Evolutionary conservation across 257 asterid species (phyloP).

Genomic region (Petunia axillaris): DNA sequence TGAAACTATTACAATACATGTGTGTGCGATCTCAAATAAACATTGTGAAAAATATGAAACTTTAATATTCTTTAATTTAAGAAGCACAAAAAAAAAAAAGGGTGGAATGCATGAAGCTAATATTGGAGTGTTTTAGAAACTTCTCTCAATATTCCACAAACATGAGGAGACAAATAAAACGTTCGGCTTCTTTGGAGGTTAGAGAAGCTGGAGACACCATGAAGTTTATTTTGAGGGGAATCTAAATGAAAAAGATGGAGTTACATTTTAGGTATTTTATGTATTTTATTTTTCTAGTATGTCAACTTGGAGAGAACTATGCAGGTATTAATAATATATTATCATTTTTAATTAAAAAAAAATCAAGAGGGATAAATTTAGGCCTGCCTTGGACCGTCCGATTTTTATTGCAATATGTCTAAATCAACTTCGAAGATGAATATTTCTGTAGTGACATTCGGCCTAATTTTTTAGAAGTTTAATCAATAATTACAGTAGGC

Average conservation of each 20-base stretch:
- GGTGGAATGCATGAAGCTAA: too few species aligned
- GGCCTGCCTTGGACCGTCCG: neutral
- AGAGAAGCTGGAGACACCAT: neutral
- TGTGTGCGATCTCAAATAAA: too few species aligned
- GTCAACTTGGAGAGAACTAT: neutral
- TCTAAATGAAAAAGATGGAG: neutral
- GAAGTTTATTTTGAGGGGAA: neutral
- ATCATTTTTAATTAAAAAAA: too few species aligned
- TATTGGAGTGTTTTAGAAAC: too few species aligned
- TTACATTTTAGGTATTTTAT: neutral
- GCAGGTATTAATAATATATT: neutral
- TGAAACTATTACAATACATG: too few species aligned
- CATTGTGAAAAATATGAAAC: too few species aligned
- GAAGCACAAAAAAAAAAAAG: neutral
- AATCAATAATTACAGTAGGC: neutral
- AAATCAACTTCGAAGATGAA: neutral
- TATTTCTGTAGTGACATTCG: neutral
- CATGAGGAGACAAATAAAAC: too few species aligned
- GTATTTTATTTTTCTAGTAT: neutral
- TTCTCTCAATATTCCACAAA: too few species aligned
- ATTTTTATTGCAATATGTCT: neutral
- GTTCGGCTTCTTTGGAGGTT: too few species aligned
- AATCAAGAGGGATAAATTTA: neutral
- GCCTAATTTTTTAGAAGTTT: slow-evolving; percentile 7
- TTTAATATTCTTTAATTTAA: too few species aligned